Base-by-base conservation (phyloP, 257 asterid species). In the Ilex aquifolium region DNA sequence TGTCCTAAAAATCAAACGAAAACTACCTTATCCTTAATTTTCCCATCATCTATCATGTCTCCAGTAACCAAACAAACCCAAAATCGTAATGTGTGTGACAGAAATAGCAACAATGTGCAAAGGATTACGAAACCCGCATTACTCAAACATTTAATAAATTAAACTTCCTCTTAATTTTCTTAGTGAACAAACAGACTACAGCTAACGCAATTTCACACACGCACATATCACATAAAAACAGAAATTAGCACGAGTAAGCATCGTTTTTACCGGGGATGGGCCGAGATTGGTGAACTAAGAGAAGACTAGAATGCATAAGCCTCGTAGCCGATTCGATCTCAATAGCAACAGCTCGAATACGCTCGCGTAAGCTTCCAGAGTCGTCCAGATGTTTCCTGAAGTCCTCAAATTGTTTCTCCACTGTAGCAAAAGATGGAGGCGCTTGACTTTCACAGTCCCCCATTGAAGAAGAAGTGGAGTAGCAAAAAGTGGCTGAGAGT, bases 241-340 rank as follows among this genome's bases (percentile, higher is more conserved):
- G 6, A 55, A 72, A 59, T 48, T 40, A 49, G 21, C 67, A 57
- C 10, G 29, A 17, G 30, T 61, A 48, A n/a, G 13, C 42, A 11
- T 3, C 52, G 52, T 46, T 10, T 32, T 44, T 62, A 88, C 95
- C 90, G 31, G 92, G 77, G 65, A 82, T 42, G 31, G 95, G 86
- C 61, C 83, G 79, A 40, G 90, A 85, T 49, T 90, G 95, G 56
- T 85, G 91, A 77, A 85, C 80, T 7, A 87, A 86, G 29, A 90
- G 88, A n/a, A 90, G 89, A 63, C 73, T 79, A 2, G 90, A 83
- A 27, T 90, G 95, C 77, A 88, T 88, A 32, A 78, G 74, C 79
- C 97, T 75, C 7, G 93, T 75, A 59, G 77, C 74, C 39, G 99
- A 83, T 65, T 92, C 99, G 30, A 92, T 89, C 62, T 92, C 96